A percentile compares a stretch with the other conserved stretches of the same genome.
Conservation (phyloP, 2,329 filamentous ascomycete species). For the Aspergillus quadricinctus region DNA sequence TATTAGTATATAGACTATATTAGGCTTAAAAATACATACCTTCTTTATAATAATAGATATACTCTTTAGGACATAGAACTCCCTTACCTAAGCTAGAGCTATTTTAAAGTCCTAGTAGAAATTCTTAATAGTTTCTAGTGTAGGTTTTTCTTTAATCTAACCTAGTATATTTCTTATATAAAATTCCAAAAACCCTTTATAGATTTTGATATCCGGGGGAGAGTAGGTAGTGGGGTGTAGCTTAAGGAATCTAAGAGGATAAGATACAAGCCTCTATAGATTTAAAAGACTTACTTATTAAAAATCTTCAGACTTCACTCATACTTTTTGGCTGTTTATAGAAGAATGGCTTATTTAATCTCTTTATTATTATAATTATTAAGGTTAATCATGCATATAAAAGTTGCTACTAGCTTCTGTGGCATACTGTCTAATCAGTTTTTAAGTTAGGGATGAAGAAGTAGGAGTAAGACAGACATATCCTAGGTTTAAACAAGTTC, state of each 20-base stretch:
- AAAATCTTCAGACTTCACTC: neutral
- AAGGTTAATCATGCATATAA: neutral
- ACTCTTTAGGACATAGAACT: neutral
- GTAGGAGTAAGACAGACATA: no score
- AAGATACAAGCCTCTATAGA: neutral
- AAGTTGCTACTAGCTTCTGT: no score
- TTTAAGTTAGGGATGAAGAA: no score
- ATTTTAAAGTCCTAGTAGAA: neutral
- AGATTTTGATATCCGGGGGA: neutral
- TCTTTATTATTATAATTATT: conserved; percentile 1
- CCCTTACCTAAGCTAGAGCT: neutral
- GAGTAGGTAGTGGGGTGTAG: neutral
- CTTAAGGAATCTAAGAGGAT: neutral
- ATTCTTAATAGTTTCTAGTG: neutral
- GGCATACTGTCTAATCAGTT: no score
- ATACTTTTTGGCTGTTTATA: neutral
- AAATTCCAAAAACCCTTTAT: conserved; percentile 2
- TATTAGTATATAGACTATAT: no score
- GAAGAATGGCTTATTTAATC: neutral
- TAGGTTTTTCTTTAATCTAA: conserved; percentile 1
- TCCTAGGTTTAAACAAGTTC: no score
- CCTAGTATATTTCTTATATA: neutral
- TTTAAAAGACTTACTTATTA: neutral
- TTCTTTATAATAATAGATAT: neutral
- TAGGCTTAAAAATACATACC: neutral